phyloP scores from a whole-genome alignment of 495 filamentous ascomycete species.

The Lineolata rhizophorae region DNA sequence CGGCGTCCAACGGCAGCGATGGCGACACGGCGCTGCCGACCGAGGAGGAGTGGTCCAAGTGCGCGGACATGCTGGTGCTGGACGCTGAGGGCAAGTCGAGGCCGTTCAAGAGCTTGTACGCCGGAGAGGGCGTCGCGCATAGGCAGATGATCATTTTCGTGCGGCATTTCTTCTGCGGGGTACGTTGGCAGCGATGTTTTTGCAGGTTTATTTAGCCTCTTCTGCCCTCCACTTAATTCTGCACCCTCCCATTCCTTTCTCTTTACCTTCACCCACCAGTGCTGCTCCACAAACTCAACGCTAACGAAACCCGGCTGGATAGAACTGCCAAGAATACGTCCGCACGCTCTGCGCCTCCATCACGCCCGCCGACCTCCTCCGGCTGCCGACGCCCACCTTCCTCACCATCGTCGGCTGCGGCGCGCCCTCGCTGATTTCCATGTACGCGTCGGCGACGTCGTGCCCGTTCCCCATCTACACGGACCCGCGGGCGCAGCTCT shows the following conservation, averaged over 20 bases:
- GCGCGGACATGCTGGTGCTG: constrained; percentile 32
- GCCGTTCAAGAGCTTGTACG: constrained; percentile 48
- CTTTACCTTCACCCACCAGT: constrained; percentile 3
- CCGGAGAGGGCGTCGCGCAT: constrained; percentile 17
- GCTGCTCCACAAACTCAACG: too few species aligned
- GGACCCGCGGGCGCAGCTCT: constrained; percentile 48
- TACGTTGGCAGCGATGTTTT: too few species aligned
- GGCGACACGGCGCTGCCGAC: constrained; percentile 8
- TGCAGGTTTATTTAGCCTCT: constrained; percentile 7
- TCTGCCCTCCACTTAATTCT: background rate
- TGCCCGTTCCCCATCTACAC: constrained; percentile 69
- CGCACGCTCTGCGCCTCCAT: constrained; percentile 38
- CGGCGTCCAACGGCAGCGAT: too few species aligned
- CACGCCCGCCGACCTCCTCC: constrained; percentile 24
- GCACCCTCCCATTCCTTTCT: background rate
- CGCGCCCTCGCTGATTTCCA: constrained; percentile 43
- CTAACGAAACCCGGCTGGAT: constrained; percentile 6
- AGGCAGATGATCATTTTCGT: constrained; percentile 59
- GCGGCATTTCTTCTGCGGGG: constrained; percentile 78
- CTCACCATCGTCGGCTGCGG: constrained; percentile 66
- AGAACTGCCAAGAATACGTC: constrained; percentile 60
- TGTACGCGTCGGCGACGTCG: constrained; percentile 36
- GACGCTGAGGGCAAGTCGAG: constrained; percentile 37
- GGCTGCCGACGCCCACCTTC: constrained; percentile 36
- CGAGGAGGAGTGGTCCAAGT: constrained; percentile 5